These are phyloP conservation scores for Mucor racemosus DNA, from an alignment of 371 early-diverging fungal species.

Conservation along the genomic window DNA sequence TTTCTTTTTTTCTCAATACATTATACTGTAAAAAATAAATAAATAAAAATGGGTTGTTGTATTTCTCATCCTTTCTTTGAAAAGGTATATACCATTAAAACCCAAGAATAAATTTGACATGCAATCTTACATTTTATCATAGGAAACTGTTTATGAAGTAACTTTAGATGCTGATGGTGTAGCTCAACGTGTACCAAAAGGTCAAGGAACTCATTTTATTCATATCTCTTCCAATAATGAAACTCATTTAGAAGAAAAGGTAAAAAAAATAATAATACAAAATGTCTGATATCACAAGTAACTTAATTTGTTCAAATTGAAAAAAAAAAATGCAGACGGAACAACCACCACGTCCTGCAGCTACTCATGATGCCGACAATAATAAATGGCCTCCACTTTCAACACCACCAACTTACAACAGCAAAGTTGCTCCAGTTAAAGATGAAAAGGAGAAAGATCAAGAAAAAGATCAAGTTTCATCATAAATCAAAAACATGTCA, in stretches of 20 bases:
- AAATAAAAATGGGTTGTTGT: constrained; percentile 48
- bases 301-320: constrained; percentile 10
- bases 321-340: constrained; percentile 18
- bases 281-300: neutral
- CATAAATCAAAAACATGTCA: constrained; percentile 13
- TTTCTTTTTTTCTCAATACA: constrained; percentile 8
- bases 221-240: constrained; percentile 44
- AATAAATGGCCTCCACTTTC: constrained; percentile 20
- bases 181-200: constrained; percentile 49
- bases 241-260: constrained; percentile 45
- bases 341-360: constrained; percentile 12
- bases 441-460: constrained; percentile 4
- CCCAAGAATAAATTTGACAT: neutral
- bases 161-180: constrained; percentile 47
- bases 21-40: neutral
- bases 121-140: neutral
- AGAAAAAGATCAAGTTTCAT: constrained; percentile 9
- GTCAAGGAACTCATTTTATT: constrained; percentile 54
- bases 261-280: constrained; percentile 7
- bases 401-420: constrained; percentile 22
- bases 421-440: constrained; percentile 19
- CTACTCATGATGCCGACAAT: constrained; percentile 9
- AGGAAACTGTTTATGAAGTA: constrained; percentile 55
- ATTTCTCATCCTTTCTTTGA: constrained; percentile 36
- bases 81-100: constrained; percentile 22